These are phyloP conservation scores for Boletus vinaceobasis DNA, from an alignment of 768 basidiomycete genomes.

Conservation along the genomic window DNA sequence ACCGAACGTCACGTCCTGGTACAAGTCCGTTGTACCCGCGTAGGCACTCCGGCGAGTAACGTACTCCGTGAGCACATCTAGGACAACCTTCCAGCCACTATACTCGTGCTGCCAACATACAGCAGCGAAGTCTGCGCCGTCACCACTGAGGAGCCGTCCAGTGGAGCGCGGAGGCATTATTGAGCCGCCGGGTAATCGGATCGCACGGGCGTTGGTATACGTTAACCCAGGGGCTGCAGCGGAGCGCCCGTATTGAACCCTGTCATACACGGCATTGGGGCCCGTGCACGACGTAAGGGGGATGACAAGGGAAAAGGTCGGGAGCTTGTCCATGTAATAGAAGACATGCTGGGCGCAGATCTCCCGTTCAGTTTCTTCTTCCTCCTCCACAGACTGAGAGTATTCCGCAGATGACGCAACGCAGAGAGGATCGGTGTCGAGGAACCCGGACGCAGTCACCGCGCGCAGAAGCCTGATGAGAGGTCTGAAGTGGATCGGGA, in stretches of 20 bases:
- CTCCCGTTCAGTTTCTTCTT: slow-evolving; percentile 48
- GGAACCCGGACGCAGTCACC: slow-evolving; percentile 73
- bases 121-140: slow-evolving; percentile 60
- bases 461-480: slow-evolving; percentile 71
- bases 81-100: slow-evolving; percentile 81
- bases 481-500: slow-evolving; percentile 73
- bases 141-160: slow-evolving; percentile 70
- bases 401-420: slow-evolving; percentile 43
- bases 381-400: slow-evolving; percentile 35
- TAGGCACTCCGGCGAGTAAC: slow-evolving; percentile 55
- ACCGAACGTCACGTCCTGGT: slow-evolving; percentile 53
- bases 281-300: slow-evolving; percentile 60
- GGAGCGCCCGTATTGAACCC: slow-evolving; percentile 53
- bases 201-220: slow-evolving; percentile 63
- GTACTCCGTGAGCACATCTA: slow-evolving; percentile 80
- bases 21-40: slow-evolving; percentile 36
- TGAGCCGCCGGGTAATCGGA: slow-evolving; percentile 75
- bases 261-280: slow-evolving; percentile 69
- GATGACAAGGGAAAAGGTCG: slow-evolving; percentile 73
- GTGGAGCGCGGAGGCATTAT: slow-evolving; percentile 61
- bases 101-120: slow-evolving; percentile 80
- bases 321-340: slow-evolving; percentile 68
- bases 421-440: slow-evolving; percentile 67
- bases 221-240: slow-evolving; percentile 47
- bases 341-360: slow-evolving; percentile 68